Evolutionary conservation across 2,329 filamentous ascomycete species (phyloP), one percentile per base, ranked within the genome.

Genomic region (Bipolaris gigantea): DNA sequence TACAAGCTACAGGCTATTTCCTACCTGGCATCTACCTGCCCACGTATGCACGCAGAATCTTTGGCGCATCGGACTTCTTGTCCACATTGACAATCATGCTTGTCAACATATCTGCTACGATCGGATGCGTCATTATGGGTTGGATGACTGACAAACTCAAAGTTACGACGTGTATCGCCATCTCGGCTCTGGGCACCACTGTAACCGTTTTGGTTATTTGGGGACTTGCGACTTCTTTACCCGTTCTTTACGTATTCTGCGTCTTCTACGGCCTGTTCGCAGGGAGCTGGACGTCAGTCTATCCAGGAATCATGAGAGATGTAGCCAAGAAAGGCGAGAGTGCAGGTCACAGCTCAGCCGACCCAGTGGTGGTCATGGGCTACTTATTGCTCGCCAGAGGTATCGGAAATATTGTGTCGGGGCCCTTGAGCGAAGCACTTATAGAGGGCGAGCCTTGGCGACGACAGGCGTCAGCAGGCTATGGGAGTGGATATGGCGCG

Each of bases 371-470:
- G 23, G 25, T 41, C 8, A 41, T 41, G 39, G 25, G 23, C 23
- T 41, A 41, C 9, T 16, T 23, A 3, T 23, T 41, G 16, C 39
- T 41, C 8, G 39, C 21, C 9, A n/a, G 39, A 33, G 81, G 79
- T 0, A 73, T 83, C 34, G 80, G 80, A 2, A 79, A 77, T 63
- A 74, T 82, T 5, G 72, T 79, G 3, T 75, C 73, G 53, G 80
- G 81, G 3, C 80, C 81, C 0, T 57, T 82, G 50, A 81, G 79
- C 55, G 79, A 79, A 44, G 73, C 67, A 18, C 55, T 79, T 42
- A 48, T 78, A 34, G 60, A 50, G 23, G 33, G 45, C 46, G 18
- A 27, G 40, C 35, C 43, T 1, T 52, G 35, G 50, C 18, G 35
- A 18, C 48, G 64, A 10, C 61, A 72, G 23, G 67, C 63, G 16